A percentile compares a stretch with the other conserved stretches of the same genome.
Evolutionary conservation across 2,329 filamentous ascomycete species (phyloP).

Genomic region (Venturia nashicola): DNA sequence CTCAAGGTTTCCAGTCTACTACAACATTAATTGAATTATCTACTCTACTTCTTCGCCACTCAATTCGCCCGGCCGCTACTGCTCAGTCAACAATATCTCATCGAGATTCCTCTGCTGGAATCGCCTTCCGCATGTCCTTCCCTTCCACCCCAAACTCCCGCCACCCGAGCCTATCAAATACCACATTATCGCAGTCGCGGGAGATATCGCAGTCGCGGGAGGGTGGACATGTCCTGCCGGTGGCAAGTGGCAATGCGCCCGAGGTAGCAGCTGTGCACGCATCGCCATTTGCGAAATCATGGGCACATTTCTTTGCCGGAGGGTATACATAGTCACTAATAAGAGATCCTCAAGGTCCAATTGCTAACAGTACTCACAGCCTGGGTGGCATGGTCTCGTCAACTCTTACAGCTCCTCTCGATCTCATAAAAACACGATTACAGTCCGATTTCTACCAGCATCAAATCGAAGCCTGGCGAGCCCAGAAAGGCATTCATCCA

Average conservation of each 20-base stretch:
- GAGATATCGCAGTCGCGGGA: constrained; percentile 3
- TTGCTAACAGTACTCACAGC: constrained; percentile 32
- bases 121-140: constrained; percentile 11
- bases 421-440: constrained; percentile 84
- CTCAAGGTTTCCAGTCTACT: not conserved
- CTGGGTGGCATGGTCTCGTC: constrained; percentile 84
- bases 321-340: constrained; percentile 41
- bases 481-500: constrained; percentile 42
- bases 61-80: too few species aligned
- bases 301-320: constrained; percentile 86
- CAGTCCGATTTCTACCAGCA: constrained; percentile 92
- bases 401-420: constrained; percentile 84
- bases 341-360: not conserved
- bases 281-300: constrained; percentile 54
- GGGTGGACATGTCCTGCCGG: constrained; percentile 4
- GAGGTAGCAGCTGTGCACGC: constrained; percentile 10
- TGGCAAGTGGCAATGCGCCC: not conserved
- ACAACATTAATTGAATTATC: not conserved
- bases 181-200: not conserved
- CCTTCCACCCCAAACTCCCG: constrained; percentile 12
- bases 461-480: constrained; percentile 58
- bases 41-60: too few species aligned
- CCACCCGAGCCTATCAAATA: constrained; percentile 10
- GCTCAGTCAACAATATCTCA: not conserved
- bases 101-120: not conserved